Conservation (phyloP, 2,329 filamentous ascomycete species). For the Pseudogymnoascus sp. region DNA sequence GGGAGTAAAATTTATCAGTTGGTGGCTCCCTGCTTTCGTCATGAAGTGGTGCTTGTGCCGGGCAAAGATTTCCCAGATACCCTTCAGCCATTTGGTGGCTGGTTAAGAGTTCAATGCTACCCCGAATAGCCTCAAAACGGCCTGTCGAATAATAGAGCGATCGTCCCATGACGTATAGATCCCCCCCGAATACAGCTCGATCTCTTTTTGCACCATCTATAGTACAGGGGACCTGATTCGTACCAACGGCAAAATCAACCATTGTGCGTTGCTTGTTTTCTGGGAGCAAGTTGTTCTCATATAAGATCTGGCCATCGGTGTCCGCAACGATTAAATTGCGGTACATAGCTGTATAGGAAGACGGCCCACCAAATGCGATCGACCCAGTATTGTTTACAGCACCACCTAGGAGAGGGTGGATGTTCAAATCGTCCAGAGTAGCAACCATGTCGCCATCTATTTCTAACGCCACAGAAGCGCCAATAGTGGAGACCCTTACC, state of each 20-base stretch:
- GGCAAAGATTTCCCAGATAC: constrained; percentile 20
- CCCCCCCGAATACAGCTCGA: not conserved
- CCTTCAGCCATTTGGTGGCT: constrained; percentile 18
- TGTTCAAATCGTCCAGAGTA: constrained; percentile 10
- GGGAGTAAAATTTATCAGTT: constrained; percentile 20
- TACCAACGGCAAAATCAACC: constrained; percentile 18
- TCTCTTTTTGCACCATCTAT: not conserved
- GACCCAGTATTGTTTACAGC: constrained; percentile 20
- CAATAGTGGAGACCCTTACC: constrained; percentile 12
- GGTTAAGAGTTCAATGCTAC: constrained; percentile 19
- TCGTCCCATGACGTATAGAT: constrained; percentile 20
- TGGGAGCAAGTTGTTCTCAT: constrained; percentile 14
- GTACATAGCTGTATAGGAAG: constrained; percentile 14
- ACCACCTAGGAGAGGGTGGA: constrained; percentile 19
- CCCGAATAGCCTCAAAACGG: constrained; percentile 17
- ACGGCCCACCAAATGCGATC: constrained; percentile 19
- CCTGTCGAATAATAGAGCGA: constrained; percentile 19
- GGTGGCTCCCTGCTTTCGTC: constrained; percentile 15
- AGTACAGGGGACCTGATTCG: constrained; percentile 18
- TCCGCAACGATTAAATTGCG: constrained; percentile 14
- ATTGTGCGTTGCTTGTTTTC: constrained; percentile 15
- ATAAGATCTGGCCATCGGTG: constrained; percentile 11
- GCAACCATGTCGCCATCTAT: constrained; percentile 14
- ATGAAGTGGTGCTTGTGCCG: constrained; percentile 17
- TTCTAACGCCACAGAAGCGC: constrained; percentile 8